Percentiles rank a stretch among this genome's conserved stretches.
Conservation (phyloP, 202 grass and related monocot species). For the Eragrostis tef region DNA sequence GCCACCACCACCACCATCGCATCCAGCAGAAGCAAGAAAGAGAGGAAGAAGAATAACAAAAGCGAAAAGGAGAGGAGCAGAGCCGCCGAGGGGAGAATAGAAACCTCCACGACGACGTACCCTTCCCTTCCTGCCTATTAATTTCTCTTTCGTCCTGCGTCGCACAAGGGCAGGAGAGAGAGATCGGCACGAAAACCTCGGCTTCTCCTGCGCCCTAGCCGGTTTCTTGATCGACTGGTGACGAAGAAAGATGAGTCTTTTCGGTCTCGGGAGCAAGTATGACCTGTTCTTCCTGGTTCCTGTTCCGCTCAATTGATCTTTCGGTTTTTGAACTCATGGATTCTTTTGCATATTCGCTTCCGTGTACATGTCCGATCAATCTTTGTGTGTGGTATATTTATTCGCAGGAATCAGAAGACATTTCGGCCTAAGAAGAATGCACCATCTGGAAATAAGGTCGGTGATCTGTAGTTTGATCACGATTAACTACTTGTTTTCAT, state of each 20-base stretch:
- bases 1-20: background rate
- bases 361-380: background rate
- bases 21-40: background rate
- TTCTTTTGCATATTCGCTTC: background rate
- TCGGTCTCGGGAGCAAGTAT: constrained; percentile 65
- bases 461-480: background rate
- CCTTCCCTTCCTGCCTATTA: background rate
- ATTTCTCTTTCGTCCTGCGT: background rate
- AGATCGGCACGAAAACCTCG: background rate
- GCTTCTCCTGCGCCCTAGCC: background rate
- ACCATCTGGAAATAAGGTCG: constrained; percentile 70
- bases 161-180: background rate
- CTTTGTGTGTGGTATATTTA: background rate
- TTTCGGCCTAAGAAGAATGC: constrained; percentile 85
- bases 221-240: constrained; percentile 2
- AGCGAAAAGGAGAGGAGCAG: constrained; percentile 20
- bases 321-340: background rate
- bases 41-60: constrained; percentile 13
- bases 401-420: constrained; percentile 72
- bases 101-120: constrained; percentile 7
- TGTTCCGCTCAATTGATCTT: background rate
- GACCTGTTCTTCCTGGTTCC: background rate
- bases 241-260: constrained; percentile 57
- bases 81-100: background rate
- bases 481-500: background rate